Base-by-base conservation (phyloP, 805 yeast species). In the Teunomyces stri region DNA sequence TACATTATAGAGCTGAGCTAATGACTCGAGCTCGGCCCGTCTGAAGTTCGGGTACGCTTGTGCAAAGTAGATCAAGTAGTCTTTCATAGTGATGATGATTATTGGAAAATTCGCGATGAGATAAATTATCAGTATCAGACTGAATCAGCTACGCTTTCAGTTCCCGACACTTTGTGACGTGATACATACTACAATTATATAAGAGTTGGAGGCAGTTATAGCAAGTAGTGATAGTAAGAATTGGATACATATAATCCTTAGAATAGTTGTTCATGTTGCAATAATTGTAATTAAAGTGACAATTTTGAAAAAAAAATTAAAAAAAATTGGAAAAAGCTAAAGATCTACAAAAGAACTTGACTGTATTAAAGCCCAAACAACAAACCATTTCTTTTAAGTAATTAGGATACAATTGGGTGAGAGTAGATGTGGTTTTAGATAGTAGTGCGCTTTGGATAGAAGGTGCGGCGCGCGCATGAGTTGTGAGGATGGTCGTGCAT, bases 1-100 rank as follows among this genome's bases (percentile, higher is more conserved):
- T 2, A 94, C 68, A 13, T 68, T 67, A 52, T 79, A 68, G 44
- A 87, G 65, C 29, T 80, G 82, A 0, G 97, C 97, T 39, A 94
- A 67, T 0, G 97, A 85, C 56, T 86, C 89, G 30, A 94, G 68
- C 66, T 92, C 99, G 0, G 96, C 88, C 31, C 68, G 67, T 42
- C 98, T 75, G 66, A 92, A 92, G 49, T 79, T 76, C 43, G 85
- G 82, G 60, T 89, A 90, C 36, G 84, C 79, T 66, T 91, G 97
- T 3, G 96, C 96, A 60, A 94, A 75, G 60, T 85, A 82, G n/a
- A 94, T 71, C 42, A 92, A 63, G 59, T 89, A 94, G 46, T 78
- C 75, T 64, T 76, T 78, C 79, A 76, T 75, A 30, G 39, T 36
- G 27, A 11, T 21, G 28, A 16, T n/a, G 28, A 37, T 6, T 37